These are phyloP conservation scores for Diplodia sapinea DNA, from an alignment of 2,329 filamentous ascomycete species.

Conservation along the genomic window DNA sequence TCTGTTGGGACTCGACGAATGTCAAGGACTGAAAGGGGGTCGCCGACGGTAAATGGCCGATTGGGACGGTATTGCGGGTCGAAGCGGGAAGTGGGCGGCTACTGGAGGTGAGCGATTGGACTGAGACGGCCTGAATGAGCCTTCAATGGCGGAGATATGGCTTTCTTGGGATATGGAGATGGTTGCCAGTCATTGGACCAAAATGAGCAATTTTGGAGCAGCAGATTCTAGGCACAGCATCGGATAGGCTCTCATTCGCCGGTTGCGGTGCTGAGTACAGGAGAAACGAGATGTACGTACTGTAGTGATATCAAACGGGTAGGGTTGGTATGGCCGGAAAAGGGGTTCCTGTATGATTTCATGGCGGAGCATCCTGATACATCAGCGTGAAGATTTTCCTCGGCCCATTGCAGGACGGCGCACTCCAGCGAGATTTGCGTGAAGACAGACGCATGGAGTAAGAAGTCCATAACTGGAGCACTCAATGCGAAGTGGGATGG, in stretches of 20 bases:
- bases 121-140: background rate
- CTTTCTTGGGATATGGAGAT: background rate
- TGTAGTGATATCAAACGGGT: background rate
- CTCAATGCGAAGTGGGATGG: background rate
- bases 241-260: background rate
- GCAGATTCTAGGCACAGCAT: background rate
- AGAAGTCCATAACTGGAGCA: slow-evolving; percentile 18
- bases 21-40: background rate
- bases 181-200: background rate
- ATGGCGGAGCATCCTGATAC: slow-evolving; percentile 16
- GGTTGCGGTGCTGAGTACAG: too few relatives aligned
- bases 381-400: background rate
- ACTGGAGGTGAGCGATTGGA: background rate
- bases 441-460: background rate
- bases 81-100: slow-evolving; percentile 2
- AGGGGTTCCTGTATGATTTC: slow-evolving; percentile 25
- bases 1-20: slow-evolving; percentile 7
- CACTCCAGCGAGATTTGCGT: background rate
- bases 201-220: slow-evolving; percentile 7
- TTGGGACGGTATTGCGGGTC: slow-evolving; percentile 10
- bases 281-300: background rate
- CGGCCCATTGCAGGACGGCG: background rate
- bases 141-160: background rate
- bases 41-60: background rate
- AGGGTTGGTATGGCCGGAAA: slow-evolving; percentile 19